Percentiles rank a stretch among this genome's conserved stretches.
phyloP scores from a whole-genome alignment of 1,284 basidiomycete species.

The Marasmius fiardii region DNA sequence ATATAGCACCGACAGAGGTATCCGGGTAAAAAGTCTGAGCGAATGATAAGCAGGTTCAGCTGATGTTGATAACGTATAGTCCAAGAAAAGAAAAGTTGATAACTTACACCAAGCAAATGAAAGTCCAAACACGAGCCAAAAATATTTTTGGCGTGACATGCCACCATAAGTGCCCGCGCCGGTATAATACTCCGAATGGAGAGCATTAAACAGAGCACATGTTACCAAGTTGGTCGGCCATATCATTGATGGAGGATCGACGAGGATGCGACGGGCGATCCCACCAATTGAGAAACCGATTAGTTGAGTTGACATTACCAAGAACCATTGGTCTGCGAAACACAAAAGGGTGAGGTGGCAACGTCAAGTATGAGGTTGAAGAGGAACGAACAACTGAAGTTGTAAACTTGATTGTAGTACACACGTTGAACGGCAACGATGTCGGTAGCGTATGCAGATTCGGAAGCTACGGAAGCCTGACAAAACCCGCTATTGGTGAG shows the following conservation, averaged over 20 bases:
- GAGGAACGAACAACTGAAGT: conserved; percentile 42
- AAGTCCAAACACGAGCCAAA: conserved; percentile 46
- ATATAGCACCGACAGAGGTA: conserved; percentile 53
- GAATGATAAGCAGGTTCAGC: background rate
- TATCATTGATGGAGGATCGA: conserved; percentile 80
- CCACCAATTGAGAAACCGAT: conserved; percentile 79
- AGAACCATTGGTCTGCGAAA: conserved; percentile 45
- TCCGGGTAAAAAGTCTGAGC: conserved; percentile 54
- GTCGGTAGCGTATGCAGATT: conserved; percentile 55
- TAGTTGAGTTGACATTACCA: conserved; percentile 71
- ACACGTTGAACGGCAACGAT: conserved; percentile 60
- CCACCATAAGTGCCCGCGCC: conserved; percentile 65
- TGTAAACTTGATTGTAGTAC: conserved; percentile 47
- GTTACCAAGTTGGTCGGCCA: conserved; percentile 77
- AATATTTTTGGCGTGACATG: conserved; percentile 72
- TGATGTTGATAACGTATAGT: too few species aligned
- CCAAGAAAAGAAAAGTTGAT: too few species aligned
- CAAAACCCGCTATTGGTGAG: conserved; percentile 32
- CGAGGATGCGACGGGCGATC: conserved; percentile 58
- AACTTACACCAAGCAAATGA: conserved; percentile 65
- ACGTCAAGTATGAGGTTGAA: conserved; percentile 13
- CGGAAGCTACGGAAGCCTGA: conserved; percentile 33
- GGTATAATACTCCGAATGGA: conserved; percentile 54
- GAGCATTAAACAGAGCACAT: conserved; percentile 71
- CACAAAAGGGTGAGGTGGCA: conserved; percentile 2